Evolutionary conservation across 78 protist species (phyloP).

Genomic region (slime mould (Dictyostelium discoideum)): DNA sequence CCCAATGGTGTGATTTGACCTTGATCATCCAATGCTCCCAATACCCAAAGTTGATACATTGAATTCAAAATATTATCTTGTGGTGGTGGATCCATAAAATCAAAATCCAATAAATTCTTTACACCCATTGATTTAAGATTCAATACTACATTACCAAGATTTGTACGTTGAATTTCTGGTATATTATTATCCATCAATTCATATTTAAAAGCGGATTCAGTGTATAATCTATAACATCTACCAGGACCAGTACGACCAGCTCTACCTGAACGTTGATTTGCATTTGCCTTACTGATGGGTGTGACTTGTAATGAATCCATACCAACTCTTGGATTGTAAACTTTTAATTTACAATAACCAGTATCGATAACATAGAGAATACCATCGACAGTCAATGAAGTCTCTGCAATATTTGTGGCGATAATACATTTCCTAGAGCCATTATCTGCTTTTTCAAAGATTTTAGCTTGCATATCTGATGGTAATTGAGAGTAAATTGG

Average conservation of each 20-base stretch:
- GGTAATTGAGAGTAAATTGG: conserved; percentile 99
- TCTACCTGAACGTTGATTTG: conserved; percentile 98
- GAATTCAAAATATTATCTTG: conserved; percentile 92
- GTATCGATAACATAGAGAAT: conserved; percentile 95
- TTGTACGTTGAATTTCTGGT: conserved; percentile 99
- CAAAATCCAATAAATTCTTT: conserved; percentile 93
- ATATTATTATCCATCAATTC: conserved; percentile 92
- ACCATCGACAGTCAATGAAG: conserved; percentile 98
- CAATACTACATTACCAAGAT: conserved; percentile 95
- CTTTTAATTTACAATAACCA: conserved; percentile 96
- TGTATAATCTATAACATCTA: conserved; percentile 93
- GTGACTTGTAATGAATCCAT: conserved; percentile 97
- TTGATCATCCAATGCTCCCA: conserved; percentile 97
- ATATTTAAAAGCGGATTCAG: conserved; percentile 81
- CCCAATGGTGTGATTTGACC: conserved; percentile 95
- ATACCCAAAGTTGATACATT: conserved; percentile 97
- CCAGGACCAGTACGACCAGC: conserved; percentile 99
- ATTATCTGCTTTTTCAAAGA: conserved; percentile 89
- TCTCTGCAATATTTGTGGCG: conserved; percentile 98
- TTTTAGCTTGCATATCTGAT: conserved; percentile 95
- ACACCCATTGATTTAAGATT: conserved; percentile 98
- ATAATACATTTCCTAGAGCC: conserved; percentile 96
- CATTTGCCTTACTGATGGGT: conserved; percentile 93
- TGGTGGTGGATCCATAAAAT: conserved; percentile 99
- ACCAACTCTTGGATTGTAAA: conserved; percentile 94